Base-by-base conservation (phyloP, 192 early-diverging fungal species). In the Jimgerdemannia lactiflua region DNA sequence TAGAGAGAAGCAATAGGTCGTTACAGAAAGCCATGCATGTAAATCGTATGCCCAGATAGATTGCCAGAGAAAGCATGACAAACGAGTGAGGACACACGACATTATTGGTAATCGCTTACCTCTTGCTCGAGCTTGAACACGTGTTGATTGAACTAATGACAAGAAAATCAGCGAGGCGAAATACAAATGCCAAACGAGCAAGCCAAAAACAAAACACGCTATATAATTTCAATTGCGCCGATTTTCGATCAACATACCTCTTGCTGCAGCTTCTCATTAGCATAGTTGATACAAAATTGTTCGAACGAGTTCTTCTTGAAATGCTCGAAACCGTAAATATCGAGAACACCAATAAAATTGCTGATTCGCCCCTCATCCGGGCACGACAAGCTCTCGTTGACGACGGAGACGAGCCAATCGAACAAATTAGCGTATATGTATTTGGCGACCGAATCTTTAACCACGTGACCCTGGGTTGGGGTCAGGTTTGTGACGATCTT, bases 301-400 rank as follows among this genome's bases (percentile, higher is more conserved):
- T 99, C 98, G 75, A 99, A 99, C 29, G 96, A 98, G 87, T 99
- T 99, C 86, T 96, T 98, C 85, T 95, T 93, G 82, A 99, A 99
- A 79, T 98, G 96, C 82, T 99, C 98, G 81, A 99, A 99, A 65
- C 95, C 98, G 78, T 98, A 99, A 77, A 99, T 99, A 90, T 99
- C 98, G 71, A 99, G 86, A 2, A 99, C 98, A 86, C 98, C 98
- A 79, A 99, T 99, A 77, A 99, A 98, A 44, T 82, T 83, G 4
- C 80, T 49, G 7, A 85, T 81, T 3, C 41, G 20, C n/a, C 64
- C 73, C 7, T 76, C 73, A 10, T 83, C 84, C 40, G 86, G 86
- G 64, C 84, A 86, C 40, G 90, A 89, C 65, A 99, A 87, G 81
- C 94, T 93, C 65, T 80, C 79, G 83, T 99, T 99, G 84, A 95